Base-by-base conservation (phyloP, 495 filamentous ascomycete genomes). In the Aspergillus haitiensis region DNA sequence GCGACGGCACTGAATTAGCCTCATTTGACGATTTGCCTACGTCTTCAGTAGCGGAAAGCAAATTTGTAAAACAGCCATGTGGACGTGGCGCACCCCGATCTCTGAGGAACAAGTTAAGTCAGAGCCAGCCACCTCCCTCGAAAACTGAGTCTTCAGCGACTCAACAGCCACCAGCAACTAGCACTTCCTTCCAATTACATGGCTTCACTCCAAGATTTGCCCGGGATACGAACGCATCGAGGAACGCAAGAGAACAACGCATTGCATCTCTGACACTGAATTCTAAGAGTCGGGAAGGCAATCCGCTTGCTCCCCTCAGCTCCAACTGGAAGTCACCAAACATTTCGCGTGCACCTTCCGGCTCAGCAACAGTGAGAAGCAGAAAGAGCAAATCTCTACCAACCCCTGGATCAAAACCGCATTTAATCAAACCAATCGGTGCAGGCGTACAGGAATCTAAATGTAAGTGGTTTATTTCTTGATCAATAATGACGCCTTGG, bases 1-100 rank as follows among this genome's bases (percentile, higher is more conserved):
- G 94, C 5, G 91, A 97, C 73, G 94, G 94, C 18, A 89, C 83
- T 40, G 94, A 98, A 70, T 76, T 98, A 33, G 93, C 97, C 59
- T 84, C 82, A 11, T 98, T 98, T 70, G 94, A 98, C 65, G 94
- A 98, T 74, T 76, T 98, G 51, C 95, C 95, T 11, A 98, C 91
- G 1, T 97, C 91, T 32, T 86, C 81, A 5, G 83, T 88, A 44
- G 84, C 85, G 15, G 94, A 98, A 70, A 88, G 84, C 55, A 88
- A 84, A 67, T 98, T 85, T 63, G 77, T 92, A 52, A 93, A 92
- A 70, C 86, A 88, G 64, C 93, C 94, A 6, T 74, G 87, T 49
- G 85, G 80, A 47, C 82, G 84, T 65, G 88, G 89, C 18, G 85
- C 85, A 35, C 90, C 87, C 40, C 84, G 84, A 61, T 82, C 84